These are phyloP conservation scores for Sphagnum magellanicum DNA, from an alignment of 228 moss, liverwort and hornwort genomes.

Conservation along the genomic window DNA sequence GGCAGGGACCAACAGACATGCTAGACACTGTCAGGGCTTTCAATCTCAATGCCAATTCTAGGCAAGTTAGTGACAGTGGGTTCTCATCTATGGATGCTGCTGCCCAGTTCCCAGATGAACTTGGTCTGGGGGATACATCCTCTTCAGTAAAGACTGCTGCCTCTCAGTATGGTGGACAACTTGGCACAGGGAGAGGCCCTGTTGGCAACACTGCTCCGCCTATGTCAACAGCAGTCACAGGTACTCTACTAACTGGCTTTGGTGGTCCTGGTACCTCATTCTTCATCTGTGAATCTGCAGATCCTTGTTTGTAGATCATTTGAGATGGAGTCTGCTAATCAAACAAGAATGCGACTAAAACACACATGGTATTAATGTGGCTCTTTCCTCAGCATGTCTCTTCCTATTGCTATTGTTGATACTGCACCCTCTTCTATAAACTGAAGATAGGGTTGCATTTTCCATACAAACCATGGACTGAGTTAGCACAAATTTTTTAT, in stretches of 20 bases:
- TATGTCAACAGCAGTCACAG: conserved; percentile 58
- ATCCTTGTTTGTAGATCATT: too few species aligned
- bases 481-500: too few species aligned
- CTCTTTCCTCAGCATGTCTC: too few species aligned
- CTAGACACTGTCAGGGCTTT: conserved; percentile 80
- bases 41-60: conserved; percentile 56
- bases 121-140: conserved; percentile 92
- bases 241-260: conserved; percentile 8
- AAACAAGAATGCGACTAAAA: too few species aligned
- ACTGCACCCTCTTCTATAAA: too few species aligned
- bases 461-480: too few species aligned
- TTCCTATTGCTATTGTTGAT: too few species aligned
- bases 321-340: too few species aligned
- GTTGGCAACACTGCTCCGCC: conserved; percentile 53
- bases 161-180: conserved; percentile 62
- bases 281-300: too few species aligned
- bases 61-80: conserved; percentile 57
- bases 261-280: background rate
- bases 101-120: conserved; percentile 98
- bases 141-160: conserved; percentile 53
- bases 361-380: too few species aligned
- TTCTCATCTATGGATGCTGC: conserved; percentile 85
- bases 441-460: too few species aligned
- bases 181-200: conserved; percentile 54
- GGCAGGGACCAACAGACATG: conserved; percentile 32